Evolutionary conservation across 2,329 filamentous ascomycete species (phyloP), one percentile per base, ranked within the genome.

Genomic region (Stagonosporopsis vannaccii): DNA sequence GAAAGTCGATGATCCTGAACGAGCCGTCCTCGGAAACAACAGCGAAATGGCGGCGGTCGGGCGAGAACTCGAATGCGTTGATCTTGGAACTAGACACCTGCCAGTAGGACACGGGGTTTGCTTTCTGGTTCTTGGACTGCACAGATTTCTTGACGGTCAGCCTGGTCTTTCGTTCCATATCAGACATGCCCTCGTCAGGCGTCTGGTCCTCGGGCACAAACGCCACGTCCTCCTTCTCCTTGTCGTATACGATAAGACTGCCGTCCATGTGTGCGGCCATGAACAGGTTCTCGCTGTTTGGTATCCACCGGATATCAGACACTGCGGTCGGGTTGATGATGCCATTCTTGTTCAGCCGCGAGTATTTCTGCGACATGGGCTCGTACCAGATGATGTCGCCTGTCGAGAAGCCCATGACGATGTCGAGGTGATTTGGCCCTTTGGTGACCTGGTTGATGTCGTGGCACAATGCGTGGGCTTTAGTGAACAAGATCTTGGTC

Each of bases 371-470:
- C 35, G 92, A 94, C 69, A 97, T 91, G 11, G 95, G 93, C 77
- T 99, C 95, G 81, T 95, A 98, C 95, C 95, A 99, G 60, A 99
- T 94, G 43, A 99, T 92, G 75, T 99, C 95, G 35, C 93, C 92
- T 0, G 93, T 96, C 6, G 94, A 97, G 70, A 97, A 98, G 1
- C 95, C 95, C 87, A 99, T 90, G 54, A 97, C 87, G 19, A 99
- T 82, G 73, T 99, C 95, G 37, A 99, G 83, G 71, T 98, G 94
- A 5, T 84, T 87, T 3, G 84, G 73, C 46, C 86, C 88, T 77
- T 94, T 97, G 11, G 93, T 97, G 51, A 90, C 73, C 39, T 85
- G 80, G 72, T 99, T 98, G 37, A 97, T 87, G 75, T 98, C 94
- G 73, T 99, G 95, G 67, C 93, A 97, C 39, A 98, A 81, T 70